phyloP scores from a whole-genome alignment of 108 stramenopile genomes.

The Cylindrotheca fusiformis region DNA sequence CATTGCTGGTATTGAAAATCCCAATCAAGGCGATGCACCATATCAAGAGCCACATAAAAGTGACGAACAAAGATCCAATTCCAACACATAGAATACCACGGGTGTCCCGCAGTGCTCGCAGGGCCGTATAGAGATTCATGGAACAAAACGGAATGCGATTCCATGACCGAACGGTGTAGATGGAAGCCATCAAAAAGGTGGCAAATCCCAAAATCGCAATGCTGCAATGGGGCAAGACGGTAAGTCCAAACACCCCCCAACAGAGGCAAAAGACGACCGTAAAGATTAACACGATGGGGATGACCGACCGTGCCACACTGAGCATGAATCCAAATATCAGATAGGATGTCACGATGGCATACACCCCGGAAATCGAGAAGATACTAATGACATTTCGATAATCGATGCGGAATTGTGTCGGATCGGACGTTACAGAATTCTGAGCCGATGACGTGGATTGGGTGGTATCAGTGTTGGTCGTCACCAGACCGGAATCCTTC shows the following conservation, averaged over 20 bases:
- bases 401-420: conserved; percentile 33
- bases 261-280: conserved; percentile 30
- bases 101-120: conserved; percentile 61
- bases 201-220: conserved; percentile 24
- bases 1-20: conserved; percentile 47
- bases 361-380: conserved; percentile 31
- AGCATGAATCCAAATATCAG: conserved; percentile 47
- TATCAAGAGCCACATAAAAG: conserved; percentile 50
- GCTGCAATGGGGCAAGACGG: conserved; percentile 24
- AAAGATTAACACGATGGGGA: conserved; percentile 38
- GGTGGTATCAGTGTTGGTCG: too few relatives aligned
- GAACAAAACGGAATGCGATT: conserved; percentile 79
- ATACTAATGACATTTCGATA: conserved; percentile 38
- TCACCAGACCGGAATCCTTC: neutral
- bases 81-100: conserved; percentile 54
- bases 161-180: conserved; percentile 40
- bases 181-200: conserved; percentile 13
- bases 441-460: neutral
- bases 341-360: conserved; percentile 28
- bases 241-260: conserved; percentile 37
- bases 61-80: conserved; percentile 34
- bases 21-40: conserved; percentile 71
- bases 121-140: conserved; percentile 66
- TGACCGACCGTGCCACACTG: conserved; percentile 41
- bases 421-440: neutral